phyloP scores from a whole-genome alignment of 2,329 filamentous ascomycete species.

The Nigrospora oryzae region DNA sequence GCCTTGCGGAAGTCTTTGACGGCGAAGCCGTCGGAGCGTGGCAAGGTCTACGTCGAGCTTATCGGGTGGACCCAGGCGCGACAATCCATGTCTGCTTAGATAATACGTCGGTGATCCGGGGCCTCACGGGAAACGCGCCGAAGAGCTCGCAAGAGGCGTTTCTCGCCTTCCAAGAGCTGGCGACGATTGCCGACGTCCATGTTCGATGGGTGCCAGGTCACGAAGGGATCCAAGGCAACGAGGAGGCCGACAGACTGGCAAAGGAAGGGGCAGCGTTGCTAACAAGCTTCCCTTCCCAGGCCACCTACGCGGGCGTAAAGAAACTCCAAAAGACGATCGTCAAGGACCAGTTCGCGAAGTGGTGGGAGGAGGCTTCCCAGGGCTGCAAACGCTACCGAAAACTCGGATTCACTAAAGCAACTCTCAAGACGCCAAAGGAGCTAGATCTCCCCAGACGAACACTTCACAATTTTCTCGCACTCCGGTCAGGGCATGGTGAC shows the following conservation, averaged over 20 bases:
- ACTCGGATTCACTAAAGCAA: too few species aligned
- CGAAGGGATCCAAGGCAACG: not conserved
- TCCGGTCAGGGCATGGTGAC: too few species aligned
- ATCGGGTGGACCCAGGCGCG: not conserved
- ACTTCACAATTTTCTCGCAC: too few species aligned
- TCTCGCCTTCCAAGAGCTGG: not conserved
- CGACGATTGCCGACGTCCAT: not conserved
- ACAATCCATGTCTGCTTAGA: not conserved
- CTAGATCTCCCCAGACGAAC: too few species aligned
- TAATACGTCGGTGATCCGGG: not conserved
- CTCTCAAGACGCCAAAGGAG: too few species aligned
- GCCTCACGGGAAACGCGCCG: not conserved
- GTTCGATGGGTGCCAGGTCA: not conserved
- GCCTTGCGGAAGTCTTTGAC: not conserved
- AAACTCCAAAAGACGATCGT: not conserved
- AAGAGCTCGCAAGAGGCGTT: not conserved
- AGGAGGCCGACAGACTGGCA: not conserved
- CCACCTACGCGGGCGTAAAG: not conserved
- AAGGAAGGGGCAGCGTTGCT: not conserved
- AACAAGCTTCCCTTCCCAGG: not conserved
- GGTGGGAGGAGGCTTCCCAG: not conserved
- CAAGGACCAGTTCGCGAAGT: not conserved
- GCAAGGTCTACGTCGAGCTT: not conserved
- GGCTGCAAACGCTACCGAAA: too few species aligned
- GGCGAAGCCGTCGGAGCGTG: not conserved